phyloP scores from a whole-genome alignment of 2,329 filamentous ascomycete species.

The Colletotrichum paranaense region DNA sequence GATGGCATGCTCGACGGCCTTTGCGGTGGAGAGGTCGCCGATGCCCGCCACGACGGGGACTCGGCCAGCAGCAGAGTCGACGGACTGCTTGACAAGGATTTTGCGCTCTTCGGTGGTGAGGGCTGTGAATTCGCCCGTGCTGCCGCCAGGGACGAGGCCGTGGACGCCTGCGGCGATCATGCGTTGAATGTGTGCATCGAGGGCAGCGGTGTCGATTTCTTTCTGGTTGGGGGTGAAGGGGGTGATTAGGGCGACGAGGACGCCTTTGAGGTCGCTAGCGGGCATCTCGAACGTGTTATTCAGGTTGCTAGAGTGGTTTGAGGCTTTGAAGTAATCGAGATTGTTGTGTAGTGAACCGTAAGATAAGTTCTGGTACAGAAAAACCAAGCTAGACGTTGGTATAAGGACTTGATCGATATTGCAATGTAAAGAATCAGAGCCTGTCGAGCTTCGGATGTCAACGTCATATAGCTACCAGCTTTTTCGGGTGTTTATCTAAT shows the following conservation, averaged over 20 bases:
- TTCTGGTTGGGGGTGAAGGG: slow-evolving; percentile 56
- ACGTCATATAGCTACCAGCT: not conserved
- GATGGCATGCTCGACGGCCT: slow-evolving; percentile 52
- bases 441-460: not conserved
- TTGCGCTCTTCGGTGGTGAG: slow-evolving; percentile 57
- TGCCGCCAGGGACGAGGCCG: slow-evolving; percentile 61
- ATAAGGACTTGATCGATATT: no score
- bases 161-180: slow-evolving; percentile 58
- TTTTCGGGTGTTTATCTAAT: not conserved
- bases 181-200: slow-evolving; percentile 57
- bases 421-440: no score
- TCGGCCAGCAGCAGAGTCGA: slow-evolving; percentile 51
- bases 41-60: slow-evolving; percentile 56
- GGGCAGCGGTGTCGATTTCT: slow-evolving; percentile 51
- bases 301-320: no score
- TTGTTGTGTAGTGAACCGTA: no score
- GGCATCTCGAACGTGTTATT: not conserved
- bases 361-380: no score
- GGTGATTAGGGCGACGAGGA: slow-evolving; percentile 61
- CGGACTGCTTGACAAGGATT: slow-evolving; percentile 50
- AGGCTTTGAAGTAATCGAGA: no score
- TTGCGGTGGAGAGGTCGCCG: slow-evolving; percentile 54
- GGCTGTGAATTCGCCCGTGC: slow-evolving; percentile 61
- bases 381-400: no score
- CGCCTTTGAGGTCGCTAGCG: slow-evolving; percentile 47